These are phyloP conservation scores for Diplodia mutila DNA, from an alignment of 2,329 filamentous ascomycete species.

Conservation along the genomic window DNA sequence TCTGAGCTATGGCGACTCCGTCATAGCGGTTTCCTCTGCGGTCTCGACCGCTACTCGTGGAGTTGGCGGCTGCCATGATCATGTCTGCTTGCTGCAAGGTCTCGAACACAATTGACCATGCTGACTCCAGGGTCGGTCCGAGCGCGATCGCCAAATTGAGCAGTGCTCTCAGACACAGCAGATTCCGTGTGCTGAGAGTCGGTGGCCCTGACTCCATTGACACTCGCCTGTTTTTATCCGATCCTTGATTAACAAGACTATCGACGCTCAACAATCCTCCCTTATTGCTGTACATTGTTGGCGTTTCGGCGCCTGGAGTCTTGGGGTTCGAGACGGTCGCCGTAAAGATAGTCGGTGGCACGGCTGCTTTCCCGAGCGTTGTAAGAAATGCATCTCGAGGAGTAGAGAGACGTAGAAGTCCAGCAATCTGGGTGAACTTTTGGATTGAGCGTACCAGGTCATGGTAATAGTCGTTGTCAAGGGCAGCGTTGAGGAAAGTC, in stretches of 20 bases:
- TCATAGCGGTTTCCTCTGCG: slow-evolving; percentile 33
- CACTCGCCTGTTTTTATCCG: slow-evolving; percentile 64
- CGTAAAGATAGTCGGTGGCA: slow-evolving; percentile 72
- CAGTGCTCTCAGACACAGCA: slow-evolving; percentile 85
- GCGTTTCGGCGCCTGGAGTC: slow-evolving; percentile 53
- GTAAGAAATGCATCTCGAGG: slow-evolving; percentile 94
- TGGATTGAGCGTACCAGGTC: slow-evolving; percentile 90
- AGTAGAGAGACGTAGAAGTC: slow-evolving; percentile 79
- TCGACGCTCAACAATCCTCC: slow-evolving; percentile 76
- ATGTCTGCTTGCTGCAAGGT: slow-evolving; percentile 92
- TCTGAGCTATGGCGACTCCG: slow-evolving; percentile 36
- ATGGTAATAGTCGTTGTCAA: slow-evolving; percentile 95
- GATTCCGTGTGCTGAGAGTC: slow-evolving; percentile 78
- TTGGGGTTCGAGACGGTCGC: slow-evolving; percentile 43
- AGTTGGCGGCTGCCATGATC: slow-evolving; percentile 63
- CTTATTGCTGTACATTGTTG: slow-evolving; percentile 70
- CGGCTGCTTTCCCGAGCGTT: slow-evolving; percentile 88
- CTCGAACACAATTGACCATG: slow-evolving; percentile 91
- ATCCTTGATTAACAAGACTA: slow-evolving; percentile 63
- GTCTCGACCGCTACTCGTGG: slow-evolving; percentile 28
- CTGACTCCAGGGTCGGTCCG: slow-evolving; percentile 79
- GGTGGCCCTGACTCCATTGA: slow-evolving; percentile 53
- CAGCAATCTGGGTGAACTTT: slow-evolving; percentile 92
- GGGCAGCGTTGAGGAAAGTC: slow-evolving; percentile 87
- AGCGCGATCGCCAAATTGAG: slow-evolving; percentile 95